Percentiles rank a stretch among this genome's conserved stretches.
phyloP scores from a whole-genome alignment of 345 rosid species.

The Euclidium syriacum region DNA sequence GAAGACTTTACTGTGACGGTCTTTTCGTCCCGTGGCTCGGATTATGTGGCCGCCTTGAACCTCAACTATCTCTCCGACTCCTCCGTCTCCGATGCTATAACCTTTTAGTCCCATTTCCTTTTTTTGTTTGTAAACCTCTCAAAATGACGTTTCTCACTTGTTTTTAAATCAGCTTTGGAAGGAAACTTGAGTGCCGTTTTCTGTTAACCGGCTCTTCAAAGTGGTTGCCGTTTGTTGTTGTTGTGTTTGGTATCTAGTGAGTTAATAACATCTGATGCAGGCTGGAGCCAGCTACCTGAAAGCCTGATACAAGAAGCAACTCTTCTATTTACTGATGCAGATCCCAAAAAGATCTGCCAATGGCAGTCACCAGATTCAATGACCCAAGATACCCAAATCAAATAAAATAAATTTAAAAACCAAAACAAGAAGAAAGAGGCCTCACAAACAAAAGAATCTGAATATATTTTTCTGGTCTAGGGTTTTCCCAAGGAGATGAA shows the following conservation, averaged over 20 bases:
- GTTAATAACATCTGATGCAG: slow-evolving; percentile 31
- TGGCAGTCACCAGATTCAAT: slow-evolving; percentile 44
- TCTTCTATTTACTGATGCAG: slow-evolving; percentile 33
- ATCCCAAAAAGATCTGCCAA: slow-evolving; percentile 48
- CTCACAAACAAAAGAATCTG: slow-evolving; percentile 1
- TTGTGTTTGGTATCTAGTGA: slow-evolving; percentile 28
- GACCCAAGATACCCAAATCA: slow-evolving; percentile 31
- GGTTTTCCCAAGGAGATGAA: slow-evolving; percentile 15
- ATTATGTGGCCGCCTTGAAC: slow-evolving; percentile 81
- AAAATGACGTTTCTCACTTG: slow-evolving; percentile 12
- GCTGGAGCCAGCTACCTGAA: slow-evolving; percentile 35
- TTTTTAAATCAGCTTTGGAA: not conserved
- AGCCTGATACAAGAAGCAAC: slow-evolving; percentile 32
- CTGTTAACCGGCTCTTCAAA: slow-evolving; percentile 17
- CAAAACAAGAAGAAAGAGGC: not conserved
- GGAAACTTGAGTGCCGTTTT: slow-evolving; percentile 25
- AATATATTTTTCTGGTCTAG: slow-evolving; percentile 14
- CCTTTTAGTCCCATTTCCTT: slow-evolving; percentile 43
- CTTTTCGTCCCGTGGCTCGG: slow-evolving; percentile 67
- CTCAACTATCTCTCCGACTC: slow-evolving; percentile 60
- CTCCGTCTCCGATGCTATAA: slow-evolving; percentile 15
- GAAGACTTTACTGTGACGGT: slow-evolving; percentile 80
- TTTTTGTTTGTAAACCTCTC: slow-evolving; percentile 4
- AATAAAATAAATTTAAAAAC: not conserved
- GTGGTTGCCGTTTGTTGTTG: slow-evolving; percentile 22